A percentile compares a stretch with the other conserved stretches of the same genome.
These are phyloP conservation scores for Aspergillus sp. DNA, from an alignment of 2,329 filamentous ascomycete genomes.

Conservation along the genomic window DNA sequence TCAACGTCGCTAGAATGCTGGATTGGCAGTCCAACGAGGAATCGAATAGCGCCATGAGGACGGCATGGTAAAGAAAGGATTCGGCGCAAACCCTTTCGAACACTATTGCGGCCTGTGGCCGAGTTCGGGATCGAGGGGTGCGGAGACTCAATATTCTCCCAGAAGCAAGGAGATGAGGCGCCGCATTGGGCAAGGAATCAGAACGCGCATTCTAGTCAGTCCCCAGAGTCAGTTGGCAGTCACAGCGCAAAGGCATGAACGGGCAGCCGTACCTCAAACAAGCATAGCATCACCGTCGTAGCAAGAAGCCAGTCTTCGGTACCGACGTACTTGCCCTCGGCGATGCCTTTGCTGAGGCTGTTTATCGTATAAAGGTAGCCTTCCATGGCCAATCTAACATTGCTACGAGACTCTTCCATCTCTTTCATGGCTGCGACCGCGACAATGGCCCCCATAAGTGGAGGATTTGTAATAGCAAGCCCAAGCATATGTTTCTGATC, in stretches of 20 bases:
- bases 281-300: constrained; percentile 12
- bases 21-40: constrained; percentile 13
- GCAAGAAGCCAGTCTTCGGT: constrained; percentile 15
- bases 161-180: constrained; percentile 14
- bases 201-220: constrained; percentile 14
- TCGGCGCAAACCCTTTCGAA: constrained; percentile 20
- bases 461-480: constrained; percentile 14
- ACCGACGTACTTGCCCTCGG: neutral
- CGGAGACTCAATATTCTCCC: constrained; percentile 9
- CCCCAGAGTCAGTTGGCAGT: too few species aligned
- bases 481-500: constrained; percentile 15
- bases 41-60: constrained; percentile 17
- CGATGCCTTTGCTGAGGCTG: constrained; percentile 2
- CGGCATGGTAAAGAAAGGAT: constrained; percentile 18
- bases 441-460: constrained; percentile 15
- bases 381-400: constrained; percentile 6
- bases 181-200: constrained; percentile 11
- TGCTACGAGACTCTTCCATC: neutral
- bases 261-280: constrained; percentile 14
- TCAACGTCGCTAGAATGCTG: neutral
- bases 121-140: constrained; percentile 1
- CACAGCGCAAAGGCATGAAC: too few species aligned
- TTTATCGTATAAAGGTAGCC: constrained; percentile 13
- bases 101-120: constrained; percentile 7
- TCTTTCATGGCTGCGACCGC: constrained; percentile 13